Base-by-base conservation (phyloP, 1,284 basidiomycete species). In the Irpex sp. region DNA sequence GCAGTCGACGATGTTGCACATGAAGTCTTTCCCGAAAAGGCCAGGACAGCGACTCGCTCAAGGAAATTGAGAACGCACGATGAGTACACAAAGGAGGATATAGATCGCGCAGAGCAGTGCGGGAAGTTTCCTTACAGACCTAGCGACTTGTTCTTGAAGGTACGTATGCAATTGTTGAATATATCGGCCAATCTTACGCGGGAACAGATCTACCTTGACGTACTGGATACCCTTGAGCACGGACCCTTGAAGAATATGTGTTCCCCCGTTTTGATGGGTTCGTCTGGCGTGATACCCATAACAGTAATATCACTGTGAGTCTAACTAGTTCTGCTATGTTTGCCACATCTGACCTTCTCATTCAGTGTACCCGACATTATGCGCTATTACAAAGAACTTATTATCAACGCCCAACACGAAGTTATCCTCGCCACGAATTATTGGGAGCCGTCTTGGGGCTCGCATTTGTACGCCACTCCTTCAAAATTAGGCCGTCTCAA, bases 401-500 rank as follows among this genome's bases (percentile, higher is more conserved):
- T 87, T 59, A 76, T 83, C 0, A 73, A 78, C 19, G 85, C 85
- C 2, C 72, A 85, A 66, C 77, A 80, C 58, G 85, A 87, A 73
- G 78, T 86, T 19, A 80, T 87, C 65, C 70, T 86, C 37, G 84
- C 83, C 0, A 87, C 85, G 2, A 87, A 85, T 70, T 82, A 82
- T 69, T 80, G 78, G 78, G 77, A 83, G 60, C 76, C 76, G 1
- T 83, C 82, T 4, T 65, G 61, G 64, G 64, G 64, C 19, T 36
- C 64, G 11, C 64, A 65, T 52, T 65, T 65, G 64, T 65, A 13
- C 19, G 55, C 36, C 13, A 34, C 13, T 2, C 13, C 17, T 15
- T 21, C 26, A 57, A 26, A 34, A 8, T 47, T 13, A 21, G 26
- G 2, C 26, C 36, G 26, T 37, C 48, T 44, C 2, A 17, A 13